phyloP scores from a whole-genome alignment of 768 basidiomycete genomes.

The Boletus pseudopeckii region DNA sequence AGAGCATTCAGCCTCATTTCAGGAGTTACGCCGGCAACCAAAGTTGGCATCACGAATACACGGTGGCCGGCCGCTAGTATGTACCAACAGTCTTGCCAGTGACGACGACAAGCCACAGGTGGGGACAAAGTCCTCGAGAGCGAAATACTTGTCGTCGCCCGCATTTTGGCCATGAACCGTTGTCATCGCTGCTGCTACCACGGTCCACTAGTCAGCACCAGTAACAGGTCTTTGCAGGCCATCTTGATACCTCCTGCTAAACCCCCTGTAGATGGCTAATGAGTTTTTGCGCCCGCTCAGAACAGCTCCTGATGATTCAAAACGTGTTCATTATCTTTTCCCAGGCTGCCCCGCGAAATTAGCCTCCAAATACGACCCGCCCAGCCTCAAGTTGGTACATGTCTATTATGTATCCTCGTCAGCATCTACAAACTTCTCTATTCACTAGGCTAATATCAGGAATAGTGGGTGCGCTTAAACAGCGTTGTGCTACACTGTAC shows the following conservation, averaged over 20 bases:
- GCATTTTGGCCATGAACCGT: neutral
- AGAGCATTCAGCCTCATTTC: neutral
- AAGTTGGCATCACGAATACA: constrained; percentile 6
- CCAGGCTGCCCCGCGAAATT: neutral
- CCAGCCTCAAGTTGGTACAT: neutral
- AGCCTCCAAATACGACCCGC: neutral
- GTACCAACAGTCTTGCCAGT: neutral
- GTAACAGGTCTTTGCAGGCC: neutral
- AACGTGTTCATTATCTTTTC: neutral
- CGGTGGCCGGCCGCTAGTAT: neutral
- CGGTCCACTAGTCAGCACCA: neutral
- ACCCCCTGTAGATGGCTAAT: neutral
- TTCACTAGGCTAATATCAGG: too few species aligned
- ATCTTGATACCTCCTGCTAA: neutral
- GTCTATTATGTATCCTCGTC: neutral
- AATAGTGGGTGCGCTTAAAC: neutral
- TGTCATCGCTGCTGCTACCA: neutral
- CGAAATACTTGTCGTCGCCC: neutral
- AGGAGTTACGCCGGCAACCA: constrained; percentile 1
- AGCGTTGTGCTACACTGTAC: neutral
- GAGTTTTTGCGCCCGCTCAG: neutral
- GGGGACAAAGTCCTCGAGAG: neutral
- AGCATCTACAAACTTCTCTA: neutral
- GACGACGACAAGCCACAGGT: neutral
- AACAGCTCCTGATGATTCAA: neutral